Percentiles rank a stretch among this genome's conserved stretches.
phyloP scores from a whole-genome alignment of 225 moss, liverwort and hornwort species.

The Polytrichum formosum region DNA sequence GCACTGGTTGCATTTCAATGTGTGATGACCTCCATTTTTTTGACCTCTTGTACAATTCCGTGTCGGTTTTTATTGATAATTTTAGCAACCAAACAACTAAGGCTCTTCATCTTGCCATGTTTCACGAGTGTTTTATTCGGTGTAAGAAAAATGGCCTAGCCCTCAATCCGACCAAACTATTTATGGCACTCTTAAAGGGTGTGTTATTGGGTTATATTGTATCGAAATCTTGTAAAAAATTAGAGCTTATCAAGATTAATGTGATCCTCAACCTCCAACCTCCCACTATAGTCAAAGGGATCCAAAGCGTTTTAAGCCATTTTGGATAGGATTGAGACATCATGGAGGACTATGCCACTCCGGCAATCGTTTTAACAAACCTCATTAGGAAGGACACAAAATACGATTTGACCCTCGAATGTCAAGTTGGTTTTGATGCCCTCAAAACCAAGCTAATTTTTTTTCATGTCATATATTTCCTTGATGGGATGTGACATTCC shows the following conservation, averaged over 20 bases:
- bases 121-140: not conserved
- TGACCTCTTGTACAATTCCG: not conserved
- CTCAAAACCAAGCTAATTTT: not conserved
- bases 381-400: not conserved
- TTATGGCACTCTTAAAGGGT: not conserved
- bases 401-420: slow-evolving; percentile 2
- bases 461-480: not conserved
- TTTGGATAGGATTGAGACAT: not conserved
- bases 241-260: not conserved
- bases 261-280: not conserved
- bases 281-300: not conserved
- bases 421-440: not conserved
- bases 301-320: not conserved
- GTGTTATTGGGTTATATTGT: slow-evolving; percentile 6
- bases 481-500: not conserved
- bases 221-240: not conserved
- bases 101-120: not conserved
- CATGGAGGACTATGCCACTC: not conserved
- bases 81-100: not conserved
- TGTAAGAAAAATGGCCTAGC: not conserved
- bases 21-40: slow-evolving; percentile 8
- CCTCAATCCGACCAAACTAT: not conserved
- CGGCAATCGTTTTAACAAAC: not conserved
- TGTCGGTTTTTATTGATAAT: slow-evolving; percentile 12
- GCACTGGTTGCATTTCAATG: slow-evolving; percentile 1